A percentile compares a stretch with the other conserved stretches of the same genome.
These are phyloP conservation scores for Penicillium desertorum DNA, from an alignment of 495 filamentous ascomycete genomes.

Conservation along the genomic window DNA sequence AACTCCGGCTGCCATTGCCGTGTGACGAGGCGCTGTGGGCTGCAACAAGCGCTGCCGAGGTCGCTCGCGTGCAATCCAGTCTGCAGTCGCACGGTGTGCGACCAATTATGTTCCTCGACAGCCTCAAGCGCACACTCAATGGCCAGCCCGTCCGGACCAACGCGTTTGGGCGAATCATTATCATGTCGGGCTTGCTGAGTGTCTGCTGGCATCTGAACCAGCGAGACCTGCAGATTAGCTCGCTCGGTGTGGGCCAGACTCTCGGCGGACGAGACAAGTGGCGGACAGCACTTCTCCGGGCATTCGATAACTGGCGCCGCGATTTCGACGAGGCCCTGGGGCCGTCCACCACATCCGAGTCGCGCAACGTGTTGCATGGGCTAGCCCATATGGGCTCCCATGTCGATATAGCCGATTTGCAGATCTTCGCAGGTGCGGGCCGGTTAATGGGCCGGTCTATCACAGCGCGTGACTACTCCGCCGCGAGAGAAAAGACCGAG, in stretches of 20 bases:
- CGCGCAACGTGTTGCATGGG: slow-evolving; percentile 83
- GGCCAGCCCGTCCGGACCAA: slow-evolving; percentile 87
- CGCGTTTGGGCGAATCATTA: slow-evolving; percentile 88
- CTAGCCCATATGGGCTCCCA: slow-evolving; percentile 98
- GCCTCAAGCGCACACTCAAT: slow-evolving; percentile 85
- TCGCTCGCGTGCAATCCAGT: slow-evolving; percentile 80
- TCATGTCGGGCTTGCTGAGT: slow-evolving; percentile 92
- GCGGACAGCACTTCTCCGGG: slow-evolving; percentile 80
- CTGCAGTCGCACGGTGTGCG: slow-evolving; percentile 81
- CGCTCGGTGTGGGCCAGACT: slow-evolving; percentile 73
- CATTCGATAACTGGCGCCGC: slow-evolving; percentile 92
- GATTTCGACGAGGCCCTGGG: slow-evolving; percentile 86
- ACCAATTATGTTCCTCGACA: slow-evolving; percentile 85
- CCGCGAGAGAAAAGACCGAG: slow-evolving; percentile 75
- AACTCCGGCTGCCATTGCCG: slow-evolving; percentile 87
- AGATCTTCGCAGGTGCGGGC: slow-evolving; percentile 88
- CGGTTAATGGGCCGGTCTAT: slow-evolving; percentile 84
- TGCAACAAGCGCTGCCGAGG: slow-evolving; percentile 84
- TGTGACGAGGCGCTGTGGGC: slow-evolving; percentile 96
- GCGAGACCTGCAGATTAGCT: slow-evolving; percentile 89
- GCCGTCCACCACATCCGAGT: slow-evolving; percentile 57
- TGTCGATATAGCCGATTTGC: slow-evolving; percentile 95
- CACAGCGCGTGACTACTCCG: slow-evolving; percentile 73
- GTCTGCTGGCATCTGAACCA: slow-evolving; percentile 99
- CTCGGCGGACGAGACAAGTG: slow-evolving; percentile 91